phyloP scores from a whole-genome alignment of 169 alveolate genomes.

The Plasmodium vivax region DNA sequence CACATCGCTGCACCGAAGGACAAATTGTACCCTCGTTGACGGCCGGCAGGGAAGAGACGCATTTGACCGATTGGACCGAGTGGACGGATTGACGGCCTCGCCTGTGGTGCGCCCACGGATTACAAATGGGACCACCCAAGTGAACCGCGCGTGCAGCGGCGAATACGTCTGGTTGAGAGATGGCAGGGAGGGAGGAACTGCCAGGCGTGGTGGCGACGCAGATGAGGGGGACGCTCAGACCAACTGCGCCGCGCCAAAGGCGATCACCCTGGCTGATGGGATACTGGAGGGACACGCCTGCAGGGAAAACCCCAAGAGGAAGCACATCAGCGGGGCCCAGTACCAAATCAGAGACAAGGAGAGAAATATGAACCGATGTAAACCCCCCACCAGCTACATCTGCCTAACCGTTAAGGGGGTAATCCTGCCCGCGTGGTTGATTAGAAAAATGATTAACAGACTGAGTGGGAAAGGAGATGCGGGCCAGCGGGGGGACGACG shows the following conservation, averaged over 20 bases:
- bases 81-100: not conserved
- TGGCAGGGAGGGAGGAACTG: not conserved
- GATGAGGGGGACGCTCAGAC: not conserved
- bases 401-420: constrained; percentile 12
- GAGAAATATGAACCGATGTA: not conserved
- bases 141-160: not conserved
- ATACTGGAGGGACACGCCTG: not conserved
- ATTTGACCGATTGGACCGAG: too few species aligned
- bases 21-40: not conserved
- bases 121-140: not conserved
- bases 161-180: constrained; percentile 14
- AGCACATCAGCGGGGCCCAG: not conserved
- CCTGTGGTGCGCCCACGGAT: not conserved
- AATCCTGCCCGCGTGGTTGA: not conserved
- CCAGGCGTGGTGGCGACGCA: not conserved
- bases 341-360: not conserved
- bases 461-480: not conserved
- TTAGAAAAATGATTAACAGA: not conserved
- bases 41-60: not conserved
- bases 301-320: not conserved
- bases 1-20: not conserved
- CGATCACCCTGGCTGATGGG: not conserved
- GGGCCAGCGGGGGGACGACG: not conserved
- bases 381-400: not conserved
- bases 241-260: not conserved